phyloP scores from a whole-genome alignment of 257 asterid species.

The Przewalskia tangutica region DNA sequence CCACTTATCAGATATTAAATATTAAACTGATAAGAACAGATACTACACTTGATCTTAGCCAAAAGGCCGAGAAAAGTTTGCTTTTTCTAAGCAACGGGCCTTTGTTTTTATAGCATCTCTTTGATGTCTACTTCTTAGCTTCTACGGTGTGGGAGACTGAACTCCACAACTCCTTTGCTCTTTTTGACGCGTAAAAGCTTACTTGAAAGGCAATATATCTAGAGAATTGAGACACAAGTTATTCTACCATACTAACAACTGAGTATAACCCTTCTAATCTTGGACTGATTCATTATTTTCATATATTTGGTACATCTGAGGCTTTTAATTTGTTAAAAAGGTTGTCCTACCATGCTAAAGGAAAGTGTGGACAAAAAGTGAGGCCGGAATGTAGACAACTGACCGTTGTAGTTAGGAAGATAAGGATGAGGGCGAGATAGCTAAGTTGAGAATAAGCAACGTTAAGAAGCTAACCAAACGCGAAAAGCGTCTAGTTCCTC shows the following conservation, averaged over 20 bases:
- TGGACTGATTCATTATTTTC: not conserved
- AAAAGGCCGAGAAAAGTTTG: slow-evolving; percentile 38
- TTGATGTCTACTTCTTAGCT: too few relatives aligned
- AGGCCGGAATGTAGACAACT: slow-evolving; percentile 63
- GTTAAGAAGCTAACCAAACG: slow-evolving; percentile 57
- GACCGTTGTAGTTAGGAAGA: slow-evolving; percentile 75
- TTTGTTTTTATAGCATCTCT: too few relatives aligned
- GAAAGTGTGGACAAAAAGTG: slow-evolving; percentile 47
- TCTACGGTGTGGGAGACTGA: too few relatives aligned
- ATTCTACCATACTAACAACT: too few relatives aligned
- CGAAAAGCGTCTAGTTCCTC: slow-evolving; percentile 74
- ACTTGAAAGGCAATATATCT: too few relatives aligned
- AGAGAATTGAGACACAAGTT: too few relatives aligned
- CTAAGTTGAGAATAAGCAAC: slow-evolving; percentile 10
- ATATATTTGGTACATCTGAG: slow-evolving; percentile 42
- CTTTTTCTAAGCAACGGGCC: too few relatives aligned
- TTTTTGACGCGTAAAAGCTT: too few relatives aligned
- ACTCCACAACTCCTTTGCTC: too few relatives aligned
- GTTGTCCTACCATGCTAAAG: slow-evolving; percentile 56
- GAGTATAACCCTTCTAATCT: not conserved
- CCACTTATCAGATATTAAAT: not conserved
- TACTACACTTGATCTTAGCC: slow-evolving; percentile 38
- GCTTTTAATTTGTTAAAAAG: slow-evolving; percentile 60
- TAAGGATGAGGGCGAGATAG: slow-evolving; percentile 38
- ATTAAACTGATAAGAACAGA: slow-evolving; percentile 31